phyloP scores from a whole-genome alignment of 805 yeast genomes.

The Starmera pachycereana region DNA sequence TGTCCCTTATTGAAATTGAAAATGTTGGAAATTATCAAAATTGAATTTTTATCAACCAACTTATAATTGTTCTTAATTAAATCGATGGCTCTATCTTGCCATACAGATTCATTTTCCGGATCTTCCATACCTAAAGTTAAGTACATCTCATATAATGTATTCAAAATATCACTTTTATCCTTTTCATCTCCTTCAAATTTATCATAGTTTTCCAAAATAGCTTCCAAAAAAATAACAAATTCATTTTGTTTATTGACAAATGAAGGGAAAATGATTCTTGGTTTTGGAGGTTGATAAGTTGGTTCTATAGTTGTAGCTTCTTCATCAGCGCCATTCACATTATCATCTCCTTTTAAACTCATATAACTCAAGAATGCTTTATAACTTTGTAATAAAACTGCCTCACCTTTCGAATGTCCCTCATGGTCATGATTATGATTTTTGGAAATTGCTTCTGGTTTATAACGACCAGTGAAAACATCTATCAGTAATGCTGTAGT shows the following conservation, averaged over 20 bases:
- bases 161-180: conserved; percentile 64
- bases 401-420: conserved; percentile 5
- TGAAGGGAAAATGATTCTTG: conserved; percentile 75
- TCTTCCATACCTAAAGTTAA: conserved; percentile 41
- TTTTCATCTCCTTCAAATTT: conserved; percentile 55
- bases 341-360: conserved; percentile 15
- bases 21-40: conserved; percentile 31
- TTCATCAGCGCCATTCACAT: conserved; percentile 1
- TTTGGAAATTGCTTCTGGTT: conserved; percentile 25
- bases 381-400: conserved; percentile 35
- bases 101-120: conserved; percentile 30
- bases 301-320: conserved; percentile 24
- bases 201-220: conserved; percentile 73
- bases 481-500: conserved; percentile 76
- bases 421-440: conserved; percentile 10
- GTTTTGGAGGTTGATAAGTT: conserved; percentile 86
- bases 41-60: conserved; percentile 43
- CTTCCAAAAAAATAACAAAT: conserved; percentile 87
- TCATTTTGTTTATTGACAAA: conserved; percentile 81
- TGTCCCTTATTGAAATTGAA: conserved; percentile 44
- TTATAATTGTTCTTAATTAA: conserved; percentile 38
- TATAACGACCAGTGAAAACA: conserved; percentile 80
- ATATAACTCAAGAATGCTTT: conserved; percentile 49
- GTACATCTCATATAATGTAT: conserved; percentile 78
- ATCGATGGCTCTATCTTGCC: conserved; percentile 57